Percentiles rank a stretch among this genome's conserved stretches.
Evolutionary conservation across 495 filamentous ascomycete species (phyloP).

Genomic region (Hypoxylon intermedium): DNA sequence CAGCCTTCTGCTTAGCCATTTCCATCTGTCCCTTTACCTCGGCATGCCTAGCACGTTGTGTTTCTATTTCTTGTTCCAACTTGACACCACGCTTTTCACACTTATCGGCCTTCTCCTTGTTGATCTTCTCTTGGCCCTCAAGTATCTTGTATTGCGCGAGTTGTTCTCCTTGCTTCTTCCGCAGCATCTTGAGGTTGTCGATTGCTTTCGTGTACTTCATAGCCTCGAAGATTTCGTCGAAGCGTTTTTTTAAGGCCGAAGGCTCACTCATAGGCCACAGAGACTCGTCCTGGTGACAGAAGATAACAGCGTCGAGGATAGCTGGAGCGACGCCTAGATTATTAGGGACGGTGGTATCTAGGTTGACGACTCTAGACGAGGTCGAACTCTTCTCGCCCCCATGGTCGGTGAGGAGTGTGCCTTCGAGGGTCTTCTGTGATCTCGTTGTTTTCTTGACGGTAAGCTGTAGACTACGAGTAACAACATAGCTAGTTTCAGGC

Average conservation of each 20-base stretch:
- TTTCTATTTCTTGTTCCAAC: constrained; percentile 77
- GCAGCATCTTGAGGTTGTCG: constrained; percentile 83
- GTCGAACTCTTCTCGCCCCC: constrained; percentile 81
- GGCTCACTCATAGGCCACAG: constrained; percentile 98
- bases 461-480: constrained; percentile 81
- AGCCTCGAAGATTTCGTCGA: constrained; percentile 98
- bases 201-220: constrained; percentile 96
- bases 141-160: constrained; percentile 72
- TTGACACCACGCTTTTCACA: constrained; percentile 67
- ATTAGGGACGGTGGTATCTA: constrained; percentile 83
- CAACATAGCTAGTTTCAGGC: constrained; percentile 76
- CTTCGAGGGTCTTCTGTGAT: constrained; percentile 79
- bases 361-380: constrained; percentile 77
- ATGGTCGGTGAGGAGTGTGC: constrained; percentile 72
- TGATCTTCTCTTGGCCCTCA: constrained; percentile 78
- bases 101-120: constrained; percentile 83
- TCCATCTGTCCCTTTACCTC: constrained; percentile 59
- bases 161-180: constrained; percentile 82
- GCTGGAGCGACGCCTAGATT: constrained; percentile 90
- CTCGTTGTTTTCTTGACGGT: constrained; percentile 81
- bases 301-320: constrained; percentile 91
- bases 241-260: constrained; percentile 81
- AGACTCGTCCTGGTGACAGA: constrained; percentile 98
- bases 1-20: constrained; percentile 50
- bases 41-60: constrained; percentile 62